Evolutionary conservation across 2,329 filamentous ascomycete species (phyloP), one percentile per base, ranked within the genome.

Genomic region (Magnaporthiopsis rhizophila): DNA sequence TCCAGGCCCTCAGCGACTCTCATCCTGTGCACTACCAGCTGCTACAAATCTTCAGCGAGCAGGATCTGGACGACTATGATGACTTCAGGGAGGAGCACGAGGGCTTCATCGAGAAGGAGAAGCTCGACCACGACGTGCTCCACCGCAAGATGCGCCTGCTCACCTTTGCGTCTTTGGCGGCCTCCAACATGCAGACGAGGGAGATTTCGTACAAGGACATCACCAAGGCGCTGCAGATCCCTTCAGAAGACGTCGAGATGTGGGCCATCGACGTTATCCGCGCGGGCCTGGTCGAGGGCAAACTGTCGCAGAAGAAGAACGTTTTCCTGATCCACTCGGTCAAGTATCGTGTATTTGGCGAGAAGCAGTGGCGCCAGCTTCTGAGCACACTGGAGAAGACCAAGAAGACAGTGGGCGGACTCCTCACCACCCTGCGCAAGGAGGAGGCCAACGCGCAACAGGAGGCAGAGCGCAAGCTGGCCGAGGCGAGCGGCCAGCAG

Each of bases 211-310:
- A 99, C 79, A 83, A 84, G 69, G 86, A 86, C 73, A 97, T 99
- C 74, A 86, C 90, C 69, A 89, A 89, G 74, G 89, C 92, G 7
- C 86, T 99, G 60, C 89, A 95, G 77, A 88, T 99, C 64, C 87
- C 91, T 59, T 74, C 80, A 60, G 88, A 90, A 68, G 92, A 98
- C 68, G 92, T 98, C 58, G 95, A 99, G 83, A 90, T 94, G 84
- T 99, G 95, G 95, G 92, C 96, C 69, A 99, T 99, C 73, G 95
- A 99, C 76, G 93, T 96, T 70, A 97, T 99, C 79, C 91, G 95
- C 70, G 92, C 93, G 61, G 92, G 93, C 45, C 87, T 99, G 53
- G 91, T 99, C 63, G 95, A 99, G 81, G 95, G 95, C 75, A 96
- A 96, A 80, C 87, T 99, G 70, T 95, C 90, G 65, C 95, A 99